These are phyloP conservation scores for Prunus mira DNA, from an alignment of 306 rosid species.

Conservation along the genomic window DNA sequence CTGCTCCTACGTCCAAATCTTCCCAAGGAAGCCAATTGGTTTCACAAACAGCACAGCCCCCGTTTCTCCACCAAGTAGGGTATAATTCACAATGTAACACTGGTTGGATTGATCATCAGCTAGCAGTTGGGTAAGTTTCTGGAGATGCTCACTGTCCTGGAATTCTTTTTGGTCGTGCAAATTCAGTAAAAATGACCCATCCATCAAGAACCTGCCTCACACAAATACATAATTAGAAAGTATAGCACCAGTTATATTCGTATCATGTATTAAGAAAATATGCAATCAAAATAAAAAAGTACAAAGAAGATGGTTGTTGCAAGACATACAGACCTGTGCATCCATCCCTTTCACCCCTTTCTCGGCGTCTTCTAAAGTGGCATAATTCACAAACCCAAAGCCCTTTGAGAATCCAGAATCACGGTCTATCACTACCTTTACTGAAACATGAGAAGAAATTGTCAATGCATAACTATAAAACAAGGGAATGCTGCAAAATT, in stretches of 20 bases:
- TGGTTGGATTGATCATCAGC: neutral
- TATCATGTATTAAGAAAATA: neutral
- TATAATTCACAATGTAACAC: neutral
- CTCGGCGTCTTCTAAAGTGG: neutral
- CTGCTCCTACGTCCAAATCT: neutral
- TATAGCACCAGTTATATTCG: too few species aligned
- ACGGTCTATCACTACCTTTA: neutral
- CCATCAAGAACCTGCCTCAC: neutral
- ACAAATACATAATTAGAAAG: neutral
- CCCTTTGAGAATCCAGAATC: conserved; percentile 1
- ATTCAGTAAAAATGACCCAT: neutral
- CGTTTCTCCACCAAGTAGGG: neutral
- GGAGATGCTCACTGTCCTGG: neutral
- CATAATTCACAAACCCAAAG: neutral
- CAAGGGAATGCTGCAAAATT: neutral
- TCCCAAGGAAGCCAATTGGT: neutral
- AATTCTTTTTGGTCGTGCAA: neutral
- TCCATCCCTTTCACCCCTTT: neutral
- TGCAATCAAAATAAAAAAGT: neutral
- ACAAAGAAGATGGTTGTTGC: neutral
- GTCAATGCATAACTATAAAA: neutral
- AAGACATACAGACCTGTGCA: neutral
- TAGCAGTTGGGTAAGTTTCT: neutral
- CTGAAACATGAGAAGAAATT: neutral
- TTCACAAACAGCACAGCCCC: neutral